These are phyloP conservation scores for Solanum sejunctum DNA, from an alignment of 257 asterid species.

Conservation along the genomic window DNA sequence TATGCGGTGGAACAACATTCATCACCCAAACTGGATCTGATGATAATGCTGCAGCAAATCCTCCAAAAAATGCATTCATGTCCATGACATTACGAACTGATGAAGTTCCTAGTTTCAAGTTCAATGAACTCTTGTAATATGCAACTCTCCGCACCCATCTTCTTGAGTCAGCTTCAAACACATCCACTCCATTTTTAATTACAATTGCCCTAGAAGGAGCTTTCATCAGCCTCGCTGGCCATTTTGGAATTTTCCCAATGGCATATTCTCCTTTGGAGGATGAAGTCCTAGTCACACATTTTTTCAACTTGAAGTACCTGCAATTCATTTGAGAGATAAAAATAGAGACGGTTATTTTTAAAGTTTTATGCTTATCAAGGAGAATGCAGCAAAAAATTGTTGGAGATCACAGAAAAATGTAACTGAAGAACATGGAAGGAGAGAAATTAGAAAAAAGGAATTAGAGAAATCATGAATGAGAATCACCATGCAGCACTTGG, in stretches of 20 bases:
- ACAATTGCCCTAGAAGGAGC: constrained; percentile 70
- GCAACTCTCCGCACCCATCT: constrained; percentile 73
- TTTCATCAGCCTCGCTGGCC: constrained; percentile 68
- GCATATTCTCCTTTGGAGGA: constrained; percentile 52
- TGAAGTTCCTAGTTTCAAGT: constrained; percentile 69
- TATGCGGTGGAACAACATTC: constrained; percentile 81
- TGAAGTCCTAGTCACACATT: constrained; percentile 65
- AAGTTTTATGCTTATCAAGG: neutral
- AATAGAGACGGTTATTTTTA: neutral
- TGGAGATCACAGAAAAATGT: neutral
- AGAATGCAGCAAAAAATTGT: neutral
- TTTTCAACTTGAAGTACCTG: constrained; percentile 83
- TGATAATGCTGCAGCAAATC: constrained; percentile 76
- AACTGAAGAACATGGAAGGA: neutral
- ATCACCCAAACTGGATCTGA: constrained; percentile 95
- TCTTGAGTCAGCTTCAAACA: constrained; percentile 76
- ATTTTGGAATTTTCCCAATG: constrained; percentile 64
- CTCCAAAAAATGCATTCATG: constrained; percentile 95
- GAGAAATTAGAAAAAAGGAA: neutral
- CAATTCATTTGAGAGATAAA: constrained; percentile 3
- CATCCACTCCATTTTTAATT: constrained; percentile 53
- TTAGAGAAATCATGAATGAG: neutral
- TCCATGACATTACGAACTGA: constrained; percentile 90
- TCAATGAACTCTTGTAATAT: constrained; percentile 65
- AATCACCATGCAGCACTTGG: constrained; percentile 76